Conservation (phyloP, 306 rosid genomes). For the Neltuma alba region DNA sequence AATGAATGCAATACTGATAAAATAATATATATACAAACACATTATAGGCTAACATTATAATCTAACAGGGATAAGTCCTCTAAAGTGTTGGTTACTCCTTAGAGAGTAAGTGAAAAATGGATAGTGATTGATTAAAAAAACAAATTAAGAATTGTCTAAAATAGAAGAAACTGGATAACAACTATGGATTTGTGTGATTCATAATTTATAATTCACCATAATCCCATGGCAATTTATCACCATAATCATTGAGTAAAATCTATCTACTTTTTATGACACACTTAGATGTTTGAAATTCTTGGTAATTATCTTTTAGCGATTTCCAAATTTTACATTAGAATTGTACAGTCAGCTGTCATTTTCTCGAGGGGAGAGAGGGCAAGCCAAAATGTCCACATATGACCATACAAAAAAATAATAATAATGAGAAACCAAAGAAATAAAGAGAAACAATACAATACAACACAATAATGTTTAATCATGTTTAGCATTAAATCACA, state of each 20-base stretch:
- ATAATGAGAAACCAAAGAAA: neutral
- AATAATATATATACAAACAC: no score
- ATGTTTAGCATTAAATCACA: conserved; percentile 24
- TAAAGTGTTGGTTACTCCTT: no score
- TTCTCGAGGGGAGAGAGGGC: neutral
- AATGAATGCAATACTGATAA: neutral
- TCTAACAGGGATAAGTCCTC: no score
- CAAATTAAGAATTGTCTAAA: neutral
- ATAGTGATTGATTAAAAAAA: neutral
- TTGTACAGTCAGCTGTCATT: conserved; percentile 1
- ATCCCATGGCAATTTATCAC: neutral
- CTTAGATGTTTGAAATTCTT: neutral
- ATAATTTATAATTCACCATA: no score
- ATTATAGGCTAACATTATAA: neutral
- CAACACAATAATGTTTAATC: conserved; percentile 5
- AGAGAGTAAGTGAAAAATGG: neutral
- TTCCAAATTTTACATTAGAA: conserved; percentile 6
- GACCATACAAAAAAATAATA: conserved; percentile 3
- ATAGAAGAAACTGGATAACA: neutral
- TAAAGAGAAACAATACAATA: neutral
- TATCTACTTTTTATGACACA: neutral
- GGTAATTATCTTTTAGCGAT: neutral
- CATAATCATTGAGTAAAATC: neutral
- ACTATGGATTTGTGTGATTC: neutral
- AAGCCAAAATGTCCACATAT: neutral